These are phyloP conservation scores for Entomortierella beljakovae DNA, from an alignment of 192 early-diverging fungal genomes.

Conservation along the genomic window DNA sequence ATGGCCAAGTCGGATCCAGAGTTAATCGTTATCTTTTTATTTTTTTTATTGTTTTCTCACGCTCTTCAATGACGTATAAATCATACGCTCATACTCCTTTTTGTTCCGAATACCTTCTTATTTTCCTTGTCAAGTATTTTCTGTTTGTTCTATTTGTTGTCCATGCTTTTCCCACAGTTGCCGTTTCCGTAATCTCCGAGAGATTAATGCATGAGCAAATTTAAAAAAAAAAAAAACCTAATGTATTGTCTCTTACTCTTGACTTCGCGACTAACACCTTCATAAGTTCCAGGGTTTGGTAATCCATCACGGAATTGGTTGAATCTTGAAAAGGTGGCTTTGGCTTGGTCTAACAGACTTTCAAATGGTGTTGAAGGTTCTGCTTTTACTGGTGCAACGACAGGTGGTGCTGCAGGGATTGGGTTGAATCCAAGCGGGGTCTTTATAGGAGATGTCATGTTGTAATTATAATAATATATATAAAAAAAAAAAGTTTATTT, in stretches of 20 bases:
- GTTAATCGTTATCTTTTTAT: background rate
- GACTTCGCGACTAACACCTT: slow-evolving; percentile 83
- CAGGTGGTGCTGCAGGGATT: slow-evolving; percentile 1
- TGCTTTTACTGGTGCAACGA: slow-evolving; percentile 17
- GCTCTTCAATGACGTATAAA: background rate
- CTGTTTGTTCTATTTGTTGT: background rate
- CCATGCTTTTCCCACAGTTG: no score
- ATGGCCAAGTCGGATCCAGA: no score
- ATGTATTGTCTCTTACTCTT: slow-evolving; percentile 65
- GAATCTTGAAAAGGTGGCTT: slow-evolving; percentile 32
- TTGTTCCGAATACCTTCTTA: background rate
- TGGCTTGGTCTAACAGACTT: slow-evolving; percentile 42
- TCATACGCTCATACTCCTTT: background rate
- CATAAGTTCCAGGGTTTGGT: slow-evolving; percentile 85
- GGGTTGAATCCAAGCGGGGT: slow-evolving; percentile 54
- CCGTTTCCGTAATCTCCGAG: no score
- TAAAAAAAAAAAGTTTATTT: background rate
- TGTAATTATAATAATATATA: background rate
- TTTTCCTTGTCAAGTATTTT: background rate
- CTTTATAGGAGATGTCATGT: slow-evolving; percentile 34
- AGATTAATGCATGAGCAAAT: background rate
- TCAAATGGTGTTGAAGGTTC: slow-evolving; percentile 22
- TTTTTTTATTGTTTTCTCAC: no score
- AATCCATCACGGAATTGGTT: slow-evolving; percentile 54
- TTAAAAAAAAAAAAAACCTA: background rate